These are phyloP conservation scores for Fusarium pininemorale DNA, from an alignment of 2,329 filamentous ascomycete species.

Conservation along the genomic window DNA sequence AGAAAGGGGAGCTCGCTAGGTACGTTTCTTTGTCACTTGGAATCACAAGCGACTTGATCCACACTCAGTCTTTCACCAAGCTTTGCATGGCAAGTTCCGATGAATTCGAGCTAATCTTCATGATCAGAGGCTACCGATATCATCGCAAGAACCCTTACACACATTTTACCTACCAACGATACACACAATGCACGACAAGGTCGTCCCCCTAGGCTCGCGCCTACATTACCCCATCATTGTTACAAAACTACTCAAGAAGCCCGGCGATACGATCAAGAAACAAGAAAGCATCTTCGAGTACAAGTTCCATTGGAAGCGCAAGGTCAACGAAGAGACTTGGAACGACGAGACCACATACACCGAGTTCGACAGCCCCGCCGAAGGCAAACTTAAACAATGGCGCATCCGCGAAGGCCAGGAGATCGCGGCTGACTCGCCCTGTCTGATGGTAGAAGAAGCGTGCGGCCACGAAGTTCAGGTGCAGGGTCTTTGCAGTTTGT, in stretches of 20 bases:
- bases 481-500: slow-evolving; percentile 88
- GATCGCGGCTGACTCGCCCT: slow-evolving; percentile 66
- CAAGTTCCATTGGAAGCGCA: slow-evolving; percentile 82
- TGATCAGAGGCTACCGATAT: slow-evolving; percentile 13
- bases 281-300: slow-evolving; percentile 86
- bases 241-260: slow-evolving; percentile 80
- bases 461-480: slow-evolving; percentile 93
- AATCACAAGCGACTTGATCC: not conserved
- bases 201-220: slow-evolving; percentile 64
- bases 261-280: slow-evolving; percentile 78
- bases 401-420: slow-evolving; percentile 74
- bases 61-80: not conserved
- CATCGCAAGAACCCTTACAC: slow-evolving; percentile 4
- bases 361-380: slow-evolving; percentile 83
- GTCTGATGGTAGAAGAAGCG: slow-evolving; percentile 85
- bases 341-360: slow-evolving; percentile 74
- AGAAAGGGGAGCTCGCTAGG: slow-evolving; percentile 44
- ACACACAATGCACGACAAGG: slow-evolving; percentile 51
- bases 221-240: slow-evolving; percentile 95
- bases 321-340: slow-evolving; percentile 72
- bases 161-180: not conserved
- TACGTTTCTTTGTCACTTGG: slow-evolving; percentile 20
- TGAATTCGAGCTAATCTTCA: slow-evolving; percentile 18
- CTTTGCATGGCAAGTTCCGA: not conserved
- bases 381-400: slow-evolving; percentile 83